A percentile compares a stretch with the other conserved stretches of the same genome.
phyloP scores from a whole-genome alignment of 768 basidiomycete genomes.

The Coprinopsis sp. region DNA sequence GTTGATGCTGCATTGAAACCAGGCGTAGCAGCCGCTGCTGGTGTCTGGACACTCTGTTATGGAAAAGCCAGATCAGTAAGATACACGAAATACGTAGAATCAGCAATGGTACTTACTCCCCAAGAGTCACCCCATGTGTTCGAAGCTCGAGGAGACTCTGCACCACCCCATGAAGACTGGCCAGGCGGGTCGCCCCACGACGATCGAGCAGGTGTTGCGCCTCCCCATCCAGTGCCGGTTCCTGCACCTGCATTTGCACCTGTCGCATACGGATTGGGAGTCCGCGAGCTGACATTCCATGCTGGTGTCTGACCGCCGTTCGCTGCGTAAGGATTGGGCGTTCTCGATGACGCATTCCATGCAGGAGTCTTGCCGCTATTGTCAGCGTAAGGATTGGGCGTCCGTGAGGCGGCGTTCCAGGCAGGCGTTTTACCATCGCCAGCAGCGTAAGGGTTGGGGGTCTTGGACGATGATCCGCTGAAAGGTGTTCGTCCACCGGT shows the following conservation, averaged over 20 bases:
- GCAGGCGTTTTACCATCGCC: slow-evolving; percentile 59
- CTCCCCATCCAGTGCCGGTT: slow-evolving; percentile 38
- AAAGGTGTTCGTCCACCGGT: slow-evolving; percentile 46
- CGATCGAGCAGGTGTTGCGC: slow-evolving; percentile 41
- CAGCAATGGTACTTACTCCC: slow-evolving; percentile 15
- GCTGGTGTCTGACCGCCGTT: slow-evolving; percentile 67
- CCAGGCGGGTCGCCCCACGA: slow-evolving; percentile 38
- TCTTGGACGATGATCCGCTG: slow-evolving; percentile 53
- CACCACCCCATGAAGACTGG: slow-evolving; percentile 25
- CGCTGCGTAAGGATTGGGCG: slow-evolving; percentile 68
- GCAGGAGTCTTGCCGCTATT: slow-evolving; percentile 63
- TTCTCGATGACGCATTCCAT: slow-evolving; percentile 59
- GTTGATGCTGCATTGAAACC: slow-evolving; percentile 30
- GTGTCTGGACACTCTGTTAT: slow-evolving; percentile 47
- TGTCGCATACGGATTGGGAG: slow-evolving; percentile 70
- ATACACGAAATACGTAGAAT: too few species aligned
- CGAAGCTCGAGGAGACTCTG: too few species aligned
- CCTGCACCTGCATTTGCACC: slow-evolving; percentile 29
- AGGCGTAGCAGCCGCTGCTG: slow-evolving; percentile 43
- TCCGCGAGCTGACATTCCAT: slow-evolving; percentile 56
- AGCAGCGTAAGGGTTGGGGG: slow-evolving; percentile 66
- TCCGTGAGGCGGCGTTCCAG: slow-evolving; percentile 59
- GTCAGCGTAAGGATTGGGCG: slow-evolving; percentile 66
- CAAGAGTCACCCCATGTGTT: slow-evolving; percentile 11
- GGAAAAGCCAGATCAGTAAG: background rate